Evolutionary conservation across 805 yeast species (phyloP).

Genomic region (Ogataea polymorpha): DNA sequence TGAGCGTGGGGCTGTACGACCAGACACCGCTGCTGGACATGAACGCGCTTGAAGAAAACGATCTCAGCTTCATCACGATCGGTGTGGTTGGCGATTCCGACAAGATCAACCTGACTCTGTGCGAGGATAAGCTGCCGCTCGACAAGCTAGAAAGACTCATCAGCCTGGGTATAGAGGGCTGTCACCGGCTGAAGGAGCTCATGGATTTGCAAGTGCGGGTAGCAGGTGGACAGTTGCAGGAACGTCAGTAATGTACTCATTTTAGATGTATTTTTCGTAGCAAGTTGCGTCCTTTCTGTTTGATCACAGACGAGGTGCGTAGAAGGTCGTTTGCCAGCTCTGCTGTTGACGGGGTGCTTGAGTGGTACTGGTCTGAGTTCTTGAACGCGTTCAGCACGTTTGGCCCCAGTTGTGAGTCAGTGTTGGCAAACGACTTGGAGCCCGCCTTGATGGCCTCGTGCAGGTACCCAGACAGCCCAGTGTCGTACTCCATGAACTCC

Average conservation of each 20-base stretch:
- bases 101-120: conserved; percentile 67
- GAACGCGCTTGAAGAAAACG: conserved; percentile 78
- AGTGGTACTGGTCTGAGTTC: conserved; percentile 46
- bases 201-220: conserved; percentile 84
- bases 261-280: conserved; percentile 25
- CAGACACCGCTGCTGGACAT: conserved; percentile 76
- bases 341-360: conserved; percentile 27
- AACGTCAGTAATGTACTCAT: conserved; percentile 20
- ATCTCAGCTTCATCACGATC: conserved; percentile 74
- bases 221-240: conserved; percentile 55
- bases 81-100: conserved; percentile 84
- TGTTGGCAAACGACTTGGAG: conserved; percentile 13
- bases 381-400: conserved; percentile 65
- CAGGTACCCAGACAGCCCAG: conserved; percentile 61
- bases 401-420: conserved; percentile 37
- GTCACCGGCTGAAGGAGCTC: conserved; percentile 73
- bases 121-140: conserved; percentile 83
- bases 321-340: conserved; percentile 43
- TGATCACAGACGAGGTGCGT: conserved; percentile 26
- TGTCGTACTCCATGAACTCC: conserved; percentile 44
- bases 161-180: conserved; percentile 83
- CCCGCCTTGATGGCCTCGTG: conserved; percentile 19
- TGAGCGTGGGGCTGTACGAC: conserved; percentile 77
- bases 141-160: conserved; percentile 74
- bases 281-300: conserved; percentile 25